phyloP scores from a whole-genome alignment of 345 rosid genomes.

The Lepidium africanum region DNA sequence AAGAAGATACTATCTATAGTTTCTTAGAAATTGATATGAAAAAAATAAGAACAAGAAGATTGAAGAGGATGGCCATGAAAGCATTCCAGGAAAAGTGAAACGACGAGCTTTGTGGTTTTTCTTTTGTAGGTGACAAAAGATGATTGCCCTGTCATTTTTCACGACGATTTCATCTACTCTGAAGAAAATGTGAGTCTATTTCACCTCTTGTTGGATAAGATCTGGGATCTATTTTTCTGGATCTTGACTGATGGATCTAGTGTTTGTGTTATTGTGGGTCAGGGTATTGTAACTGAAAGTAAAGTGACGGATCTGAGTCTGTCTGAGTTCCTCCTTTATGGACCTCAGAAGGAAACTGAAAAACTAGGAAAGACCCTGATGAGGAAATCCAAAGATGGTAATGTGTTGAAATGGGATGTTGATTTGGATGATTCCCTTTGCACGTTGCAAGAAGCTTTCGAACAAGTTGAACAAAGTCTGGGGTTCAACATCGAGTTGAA shows the following conservation, averaged over 20 bases:
- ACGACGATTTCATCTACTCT: conserved; percentile 69
- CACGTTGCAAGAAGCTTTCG: conserved; percentile 73
- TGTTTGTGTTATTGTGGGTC: background rate
- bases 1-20: conserved; percentile 1
- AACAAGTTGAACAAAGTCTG: conserved; percentile 51
- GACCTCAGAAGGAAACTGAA: conserved; percentile 64
- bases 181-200: conserved; percentile 66
- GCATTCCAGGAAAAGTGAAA: conserved; percentile 15
- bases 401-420: conserved; percentile 61
- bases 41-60: conserved; percentile 10
- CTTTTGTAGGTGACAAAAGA: conserved; percentile 91
- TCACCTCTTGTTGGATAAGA: background rate
- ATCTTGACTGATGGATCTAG: conserved; percentile 19
- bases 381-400: conserved; percentile 76
- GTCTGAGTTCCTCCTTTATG: conserved; percentile 63
- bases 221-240: conserved; percentile 2
- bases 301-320: conserved; percentile 67
- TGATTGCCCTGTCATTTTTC: conserved; percentile 87
- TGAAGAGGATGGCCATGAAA: conserved; percentile 15
- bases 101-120: conserved; percentile 32
- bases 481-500: conserved; percentile 93
- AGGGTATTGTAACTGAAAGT: conserved; percentile 68
- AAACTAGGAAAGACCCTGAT: conserved; percentile 46
- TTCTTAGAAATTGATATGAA: conserved; percentile 5
- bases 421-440: conserved; percentile 72